Conservation (phyloP, 768 basidiomycete genomes). For the Gloeopeniophorella convolvens region DNA sequence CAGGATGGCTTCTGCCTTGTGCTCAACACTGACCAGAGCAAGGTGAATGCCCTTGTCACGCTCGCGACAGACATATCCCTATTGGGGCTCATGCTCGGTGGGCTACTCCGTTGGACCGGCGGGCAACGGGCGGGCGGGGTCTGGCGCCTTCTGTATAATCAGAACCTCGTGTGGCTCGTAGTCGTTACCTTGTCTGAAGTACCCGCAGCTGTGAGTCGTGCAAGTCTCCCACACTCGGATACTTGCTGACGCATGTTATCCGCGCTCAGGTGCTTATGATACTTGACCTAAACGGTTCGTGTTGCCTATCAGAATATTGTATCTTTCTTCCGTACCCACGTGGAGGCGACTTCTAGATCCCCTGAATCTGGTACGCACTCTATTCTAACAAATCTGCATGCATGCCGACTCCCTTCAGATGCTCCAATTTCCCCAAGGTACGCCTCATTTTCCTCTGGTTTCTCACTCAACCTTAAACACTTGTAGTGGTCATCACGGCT, state of each 20-base stretch:
- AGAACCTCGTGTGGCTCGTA: slow-evolving; percentile 1
- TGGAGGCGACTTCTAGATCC: not conserved
- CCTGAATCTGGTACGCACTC: slow-evolving; percentile 3
- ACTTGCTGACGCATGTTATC: not conserved
- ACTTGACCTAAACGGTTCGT: slow-evolving; percentile 2
- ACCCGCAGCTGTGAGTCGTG: not conserved
- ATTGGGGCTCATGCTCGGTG: not conserved
- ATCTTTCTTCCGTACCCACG: not conserved
- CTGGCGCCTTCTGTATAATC: not conserved
- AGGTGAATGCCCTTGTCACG: not conserved
- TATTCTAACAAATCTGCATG: not conserved
- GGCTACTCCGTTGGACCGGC: slow-evolving; percentile 4
- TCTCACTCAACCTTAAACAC: not conserved
- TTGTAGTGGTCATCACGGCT: slow-evolving; percentile 1
- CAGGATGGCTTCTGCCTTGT: not conserved
- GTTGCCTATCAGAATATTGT: not conserved
- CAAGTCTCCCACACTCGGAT: not conserved
- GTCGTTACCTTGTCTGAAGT: not conserved
- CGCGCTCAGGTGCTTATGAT: not conserved
- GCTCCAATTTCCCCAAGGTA: not conserved
- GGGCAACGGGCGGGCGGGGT: not conserved
- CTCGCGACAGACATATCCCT: not conserved
- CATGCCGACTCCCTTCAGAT: not conserved
- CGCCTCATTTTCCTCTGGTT: not conserved
- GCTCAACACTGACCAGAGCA: not conserved